Base-by-base conservation (phyloP, 2,329 filamentous ascomycete genomes). In the Fusarium coicis region DNA sequence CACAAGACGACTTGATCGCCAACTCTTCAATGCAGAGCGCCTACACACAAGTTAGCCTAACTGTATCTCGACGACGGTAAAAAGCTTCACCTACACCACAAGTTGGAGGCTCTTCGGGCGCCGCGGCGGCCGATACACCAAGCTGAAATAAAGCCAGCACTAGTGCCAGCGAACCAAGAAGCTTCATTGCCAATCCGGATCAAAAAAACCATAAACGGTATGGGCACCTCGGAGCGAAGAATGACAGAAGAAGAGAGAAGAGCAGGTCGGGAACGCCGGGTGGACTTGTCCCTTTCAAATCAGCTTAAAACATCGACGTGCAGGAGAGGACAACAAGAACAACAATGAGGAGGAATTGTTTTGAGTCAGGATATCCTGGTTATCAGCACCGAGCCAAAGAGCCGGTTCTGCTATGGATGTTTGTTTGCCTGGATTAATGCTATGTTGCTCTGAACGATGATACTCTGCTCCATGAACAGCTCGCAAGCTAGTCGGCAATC, bases 181-280 rank as follows among this genome's bases (percentile, higher is more conserved):
- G 11, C 63, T 65, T 74, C 72, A 74, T 74, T 72, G 9, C 32
- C 68, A n/a, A 34, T 32, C 36, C 49, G 39, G 39, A 54, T 37
- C 28, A 39, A 54, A 32, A 30, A 23, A 10, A 30, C 52, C 26
- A 42, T 37, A 28, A 66, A 26, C 43, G 28, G 44, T 21, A 30
- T 18, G 28, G 26, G 34, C 23, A 42, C 21, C 21, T 32, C 28
- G 46, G 30, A 19, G 18, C 23, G 39, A 53, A 26, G 21, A 46
- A 30, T 52, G 30, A 23, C 30, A 19, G 6, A 49, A 49, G 46
- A 34, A 14, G 28, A 44, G 47, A 14, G n/a, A 43, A 15, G 7
- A 30, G 3, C 46, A 49, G 19, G 50, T 53, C 50, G 32, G 28
- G 4, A 7, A 40, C 28, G 15, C 26, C 21, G 56, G 28, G 26